Evolutionary conservation across 257 asterid genomes (phyloP), one percentile per base, ranked within the genome.

Genomic region (Fraxinus excelsior): DNA sequence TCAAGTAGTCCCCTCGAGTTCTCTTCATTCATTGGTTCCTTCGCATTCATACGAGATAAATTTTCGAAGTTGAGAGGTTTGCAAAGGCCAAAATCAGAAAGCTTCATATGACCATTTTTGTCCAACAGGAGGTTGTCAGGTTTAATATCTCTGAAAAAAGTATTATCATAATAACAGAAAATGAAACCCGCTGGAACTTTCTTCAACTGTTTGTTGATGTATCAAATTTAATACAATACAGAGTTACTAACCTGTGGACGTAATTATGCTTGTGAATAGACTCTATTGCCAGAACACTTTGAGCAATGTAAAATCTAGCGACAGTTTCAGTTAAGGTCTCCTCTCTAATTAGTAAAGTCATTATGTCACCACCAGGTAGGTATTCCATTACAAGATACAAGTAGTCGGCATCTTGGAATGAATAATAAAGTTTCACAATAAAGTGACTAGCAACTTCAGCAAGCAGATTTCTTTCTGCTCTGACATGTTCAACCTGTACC

Each of bases 351-450:
- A 94, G 86, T 88, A 94, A 82, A 74, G 93, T 94, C 98, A 94
- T 94, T 84, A 94, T 70, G 86, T 94, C 98, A 26, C 98, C 98
- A 62, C 98, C 98, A 19, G 96, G 92, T 38, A 94, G 91, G 87
- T 92, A 94, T 71, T 94, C 98, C 98, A 94, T 94, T 68, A 92
- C 93, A 7, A 94, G 91, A 80, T 94, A 92, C 85, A 94, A 82
- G 85, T 88, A 91, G 37, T 92, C 98, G 7, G 90, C 80, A 84
- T 94, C 98, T 88, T 94, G 98, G 78, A 94, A 94, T 34, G 98
- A 92, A 82, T 88, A 94, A 82, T 84, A 84, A 66, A 94, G 96
- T 76, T 89, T 94, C 71, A 94, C 97, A 42, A 94, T 94, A 90
- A 81, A 92, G 80, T 75, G 73, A 71, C 98, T 92, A 11, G 86